phyloP scores from a whole-genome alignment of 2,329 filamentous ascomycete genomes.

The Rutstroemia sp. region DNA sequence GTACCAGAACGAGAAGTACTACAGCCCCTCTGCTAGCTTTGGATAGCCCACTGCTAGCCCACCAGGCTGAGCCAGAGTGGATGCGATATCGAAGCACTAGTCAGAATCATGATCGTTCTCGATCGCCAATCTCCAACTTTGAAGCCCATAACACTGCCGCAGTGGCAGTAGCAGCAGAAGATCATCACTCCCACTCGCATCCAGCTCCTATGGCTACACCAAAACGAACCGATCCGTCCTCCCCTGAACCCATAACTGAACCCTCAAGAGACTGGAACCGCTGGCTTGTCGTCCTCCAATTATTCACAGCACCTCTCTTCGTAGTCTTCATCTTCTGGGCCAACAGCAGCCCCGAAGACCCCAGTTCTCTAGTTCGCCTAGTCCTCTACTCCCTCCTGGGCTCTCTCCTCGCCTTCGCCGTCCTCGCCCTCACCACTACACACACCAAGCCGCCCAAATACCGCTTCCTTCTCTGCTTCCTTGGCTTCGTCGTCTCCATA shows the following conservation, averaged over 20 bases:
- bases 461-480: constrained; percentile 73
- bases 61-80: constrained; percentile 45
- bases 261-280: constrained; percentile 62
- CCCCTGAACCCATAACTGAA: constrained; percentile 1
- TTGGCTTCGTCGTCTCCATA: constrained; percentile 86
- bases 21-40: constrained; percentile 17
- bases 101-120: constrained; percentile 21
- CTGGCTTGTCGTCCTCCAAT: constrained; percentile 80
- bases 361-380: constrained; percentile 46
- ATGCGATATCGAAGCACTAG: constrained; percentile 45
- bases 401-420: constrained; percentile 58
- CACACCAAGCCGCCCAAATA: constrained; percentile 61
- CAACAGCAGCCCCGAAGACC: constrained; percentile 52
- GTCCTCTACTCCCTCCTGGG: constrained; percentile 57
- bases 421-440: constrained; percentile 63
- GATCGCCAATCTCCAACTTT: constrained; percentile 16
- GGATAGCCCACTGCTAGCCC: constrained; percentile 21
- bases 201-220: constrained; percentile 11
- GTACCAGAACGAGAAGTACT: constrained; percentile 24
- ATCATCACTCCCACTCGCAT: constrained; percentile 19
- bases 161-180: constrained; percentile 27
- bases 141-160: constrained; percentile 30
- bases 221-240: constrained; percentile 3
- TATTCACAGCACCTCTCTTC: constrained; percentile 83
- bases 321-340: constrained; percentile 70